Conservation (phyloP, 495 filamentous ascomycete genomes). For the Emericellopsis terricola region DNA sequence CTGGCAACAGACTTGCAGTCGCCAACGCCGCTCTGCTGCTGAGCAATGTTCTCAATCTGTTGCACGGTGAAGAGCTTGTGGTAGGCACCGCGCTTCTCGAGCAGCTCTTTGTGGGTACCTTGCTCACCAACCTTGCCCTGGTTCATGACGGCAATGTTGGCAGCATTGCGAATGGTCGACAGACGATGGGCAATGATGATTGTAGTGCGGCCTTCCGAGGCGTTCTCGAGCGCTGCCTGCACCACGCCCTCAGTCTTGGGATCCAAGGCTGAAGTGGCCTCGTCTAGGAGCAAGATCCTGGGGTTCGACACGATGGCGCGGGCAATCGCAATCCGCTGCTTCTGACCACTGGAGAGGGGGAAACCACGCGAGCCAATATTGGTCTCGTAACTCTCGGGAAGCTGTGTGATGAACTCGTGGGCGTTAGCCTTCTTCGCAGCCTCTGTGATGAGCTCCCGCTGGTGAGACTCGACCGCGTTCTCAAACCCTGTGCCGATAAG, state of each 20-base stretch:
- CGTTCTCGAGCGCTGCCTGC: conserved; percentile 70
- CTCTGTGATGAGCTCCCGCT: conserved; percentile 46
- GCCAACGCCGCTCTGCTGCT: conserved; percentile 27
- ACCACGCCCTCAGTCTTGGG: conserved; percentile 81
- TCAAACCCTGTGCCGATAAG: conserved; percentile 63
- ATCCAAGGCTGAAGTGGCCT: conserved; percentile 78
- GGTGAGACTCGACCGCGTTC: conserved; percentile 36
- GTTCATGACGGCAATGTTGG: conserved; percentile 83
- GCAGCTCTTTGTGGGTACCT: conserved; percentile 57
- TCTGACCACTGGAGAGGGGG: conserved; percentile 74
- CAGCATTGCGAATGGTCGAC: conserved; percentile 71
- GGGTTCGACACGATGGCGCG: conserved; percentile 75
- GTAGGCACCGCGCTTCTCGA: conserved; percentile 45
- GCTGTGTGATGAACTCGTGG: conserved; percentile 59
- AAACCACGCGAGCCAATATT: conserved; percentile 83
- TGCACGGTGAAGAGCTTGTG: conserved; percentile 66
- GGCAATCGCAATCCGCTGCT: conserved; percentile 66
- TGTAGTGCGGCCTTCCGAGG: conserved; percentile 54
- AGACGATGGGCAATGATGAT: conserved; percentile 83
- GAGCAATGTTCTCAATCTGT: conserved; percentile 32
- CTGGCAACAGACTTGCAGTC: conserved; percentile 45
- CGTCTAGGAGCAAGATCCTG: conserved; percentile 76
- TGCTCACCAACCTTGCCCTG: conserved; percentile 65
- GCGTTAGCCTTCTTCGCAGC: conserved; percentile 87
- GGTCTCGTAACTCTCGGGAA: conserved; percentile 75